Base-by-base conservation (phyloP, 2,329 filamentous ascomycete genomes). In the Cordyceps cicadae region DNA sequence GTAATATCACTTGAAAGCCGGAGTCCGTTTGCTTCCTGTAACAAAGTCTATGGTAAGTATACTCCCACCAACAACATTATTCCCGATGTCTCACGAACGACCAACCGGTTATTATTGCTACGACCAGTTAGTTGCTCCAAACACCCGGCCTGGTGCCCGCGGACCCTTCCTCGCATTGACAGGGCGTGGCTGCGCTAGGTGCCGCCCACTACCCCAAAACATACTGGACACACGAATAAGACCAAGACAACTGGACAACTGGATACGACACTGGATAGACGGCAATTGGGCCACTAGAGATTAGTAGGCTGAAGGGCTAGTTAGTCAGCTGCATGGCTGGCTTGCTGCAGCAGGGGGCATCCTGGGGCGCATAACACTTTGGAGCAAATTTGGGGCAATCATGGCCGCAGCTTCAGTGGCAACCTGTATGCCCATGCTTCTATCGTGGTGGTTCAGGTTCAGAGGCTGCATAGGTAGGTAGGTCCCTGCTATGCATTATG, bases 401-500 rank as follows among this genome's bases (percentile, higher is more conserved):
- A 24, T 41, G 55, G 55, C 55, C 55, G 51, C 55, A 58, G 55
- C 55, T 58, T 58, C 55, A 43, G 55, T 58, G 55, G 55, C 26
- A 29, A 29, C 29, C 29, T 29, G 29, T 24, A 15, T 24, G 12
- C 45, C 9, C 17, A 21, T 46, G 43, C n/a, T 11, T n/a, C n/a
- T n/a, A 1, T 46, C 46, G 39, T 24, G n/a, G 41, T 9, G n/a
- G n/a, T n/a, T n/a, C 24, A 24, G 39, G 41, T 46, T 32, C 17
- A 43, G 34, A 26, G 37, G 21, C 2, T 37, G 34, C 34, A 37
- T 24, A 24, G 24, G n/a, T n/a, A 24, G 24, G 24, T 24, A 24
- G 24, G 24, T 24, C 24, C 24, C 24, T 24, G 24, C 24, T 24
- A 37, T 11, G 34, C 34, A 37, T 37, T 11, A 37, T 29, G 29